Conservation (phyloP, 2,329 filamentous ascomycete genomes). For the Chrysoporthe cubensis region DNA sequence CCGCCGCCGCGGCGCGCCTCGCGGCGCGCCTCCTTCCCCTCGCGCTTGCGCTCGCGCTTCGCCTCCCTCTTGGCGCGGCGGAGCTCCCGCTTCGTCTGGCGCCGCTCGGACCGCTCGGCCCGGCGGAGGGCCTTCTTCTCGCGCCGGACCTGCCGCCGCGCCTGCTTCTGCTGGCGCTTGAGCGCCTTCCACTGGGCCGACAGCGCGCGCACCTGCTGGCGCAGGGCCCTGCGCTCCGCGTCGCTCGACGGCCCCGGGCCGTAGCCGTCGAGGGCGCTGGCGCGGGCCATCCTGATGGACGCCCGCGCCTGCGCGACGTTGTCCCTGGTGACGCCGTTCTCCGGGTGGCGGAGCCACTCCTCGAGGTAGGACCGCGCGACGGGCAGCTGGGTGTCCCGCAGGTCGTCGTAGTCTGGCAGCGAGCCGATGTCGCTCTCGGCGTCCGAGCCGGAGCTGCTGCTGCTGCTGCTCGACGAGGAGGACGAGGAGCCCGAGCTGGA, state of each 20-base stretch:
- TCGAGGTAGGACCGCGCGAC: conserved; percentile 48
- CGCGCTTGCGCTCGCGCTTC: conserved; percentile 34
- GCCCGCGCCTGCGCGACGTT: conserved; percentile 47
- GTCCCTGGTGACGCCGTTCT: conserved; percentile 52
- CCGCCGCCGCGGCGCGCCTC: neutral
- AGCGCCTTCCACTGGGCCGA: conserved; percentile 48
- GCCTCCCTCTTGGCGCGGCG: conserved; percentile 38
- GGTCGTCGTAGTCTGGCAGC: conserved; percentile 57
- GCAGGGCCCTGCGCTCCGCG: conserved; percentile 37
- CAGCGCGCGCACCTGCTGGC: conserved; percentile 50
- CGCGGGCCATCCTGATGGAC: conserved; percentile 48
- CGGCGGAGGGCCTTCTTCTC: conserved; percentile 39
- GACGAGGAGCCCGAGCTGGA: conserved; percentile 38
- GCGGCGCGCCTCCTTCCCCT: conserved; percentile 30
- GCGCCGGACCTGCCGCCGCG: conserved; percentile 38
- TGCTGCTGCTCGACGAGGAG: conserved; percentile 40
- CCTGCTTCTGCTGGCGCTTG: conserved; percentile 42
- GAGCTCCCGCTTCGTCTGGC: conserved; percentile 38
- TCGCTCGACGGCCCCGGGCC: conserved; percentile 20
- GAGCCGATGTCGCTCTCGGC: conserved; percentile 53
- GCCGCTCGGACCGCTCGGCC: conserved; percentile 37
- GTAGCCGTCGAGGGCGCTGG: conserved; percentile 13
- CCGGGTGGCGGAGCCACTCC: conserved; percentile 54
- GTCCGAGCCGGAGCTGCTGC: conserved; percentile 41
- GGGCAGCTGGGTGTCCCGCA: conserved; percentile 53